Conservation (phyloP, 2,329 filamentous ascomycete species). For the Botryosphaeria agaves region DNA sequence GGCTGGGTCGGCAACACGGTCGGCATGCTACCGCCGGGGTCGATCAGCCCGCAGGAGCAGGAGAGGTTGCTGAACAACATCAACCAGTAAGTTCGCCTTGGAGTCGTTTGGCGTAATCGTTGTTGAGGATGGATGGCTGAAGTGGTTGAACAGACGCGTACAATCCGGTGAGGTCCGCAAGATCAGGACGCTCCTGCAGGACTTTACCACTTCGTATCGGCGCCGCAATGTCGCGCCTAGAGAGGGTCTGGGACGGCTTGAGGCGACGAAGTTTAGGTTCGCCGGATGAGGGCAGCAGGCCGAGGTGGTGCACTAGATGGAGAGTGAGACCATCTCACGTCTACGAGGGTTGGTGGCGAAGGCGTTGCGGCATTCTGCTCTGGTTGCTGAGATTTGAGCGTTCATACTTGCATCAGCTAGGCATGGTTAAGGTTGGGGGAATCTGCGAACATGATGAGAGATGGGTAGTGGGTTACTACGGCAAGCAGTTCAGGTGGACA, state of each 20-base stretch:
- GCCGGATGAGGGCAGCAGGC: slow-evolving; percentile 8
- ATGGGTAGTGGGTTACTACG: no score
- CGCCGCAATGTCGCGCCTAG: slow-evolving; percentile 88
- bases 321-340: no score
- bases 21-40: slow-evolving; percentile 65
- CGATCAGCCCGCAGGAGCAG: slow-evolving; percentile 62
- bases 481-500: no score
- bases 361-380: no score
- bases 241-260: slow-evolving; percentile 74
- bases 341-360: no score
- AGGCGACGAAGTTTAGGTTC: slow-evolving; percentile 78
- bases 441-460: no score
- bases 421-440: no score
- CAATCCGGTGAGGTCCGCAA: slow-evolving; percentile 53
- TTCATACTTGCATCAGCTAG: no score
- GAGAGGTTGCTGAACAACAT: slow-evolving; percentile 69
- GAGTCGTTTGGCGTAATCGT: background rate
- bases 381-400: no score
- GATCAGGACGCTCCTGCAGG: slow-evolving; percentile 73
- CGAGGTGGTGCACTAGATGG: no score
- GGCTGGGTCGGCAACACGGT: slow-evolving; percentile 74
- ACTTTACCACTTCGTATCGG: slow-evolving; percentile 91
- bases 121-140: background rate
- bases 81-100: slow-evolving; percentile 31
- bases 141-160: slow-evolving; percentile 30